Evolutionary conservation across 768 basidiomycete genomes (phyloP), one percentile per base, ranked within the genome.

Genomic region (Gloeostereum incarnatum): DNA sequence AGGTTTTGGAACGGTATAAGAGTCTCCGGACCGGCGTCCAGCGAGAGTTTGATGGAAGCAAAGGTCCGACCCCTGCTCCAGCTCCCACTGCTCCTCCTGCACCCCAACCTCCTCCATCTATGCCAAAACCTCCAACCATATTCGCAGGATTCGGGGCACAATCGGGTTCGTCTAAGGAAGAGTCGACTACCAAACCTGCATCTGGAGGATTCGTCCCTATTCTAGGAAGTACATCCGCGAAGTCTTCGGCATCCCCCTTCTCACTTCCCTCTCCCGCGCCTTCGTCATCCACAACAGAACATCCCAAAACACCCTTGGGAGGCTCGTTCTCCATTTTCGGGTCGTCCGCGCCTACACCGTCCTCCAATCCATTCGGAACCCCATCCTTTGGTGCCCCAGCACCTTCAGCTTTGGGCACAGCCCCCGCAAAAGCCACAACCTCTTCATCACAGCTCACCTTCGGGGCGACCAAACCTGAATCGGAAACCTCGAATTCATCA

Each of bases 1-100:
- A 60, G 21, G 41, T 79, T 4, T 46, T 81, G 6, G 71, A 76
- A 42, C 66, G 65, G 30, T 88, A 88, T 57, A 77, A 66, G 49
- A 60, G 59, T 13, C 50, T 75, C 17, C 73, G 85, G 4, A 53
- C 62, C 20, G 60, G 65, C 24, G 67, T 77, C 7, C 73, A 78
- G 52, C 67, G 68, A 34, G 72, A 78, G 17, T 77, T 66, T 44
- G 74, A 82, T 34, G 42, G 38, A 23, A 55, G 16, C 33, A 34
- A n/a, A 9, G 11, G n/a, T 34, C 24, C 57, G 18, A 20, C 36
- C 24, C 35, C 48, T 17, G 11, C 37, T 18, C 46, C 48, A 27
- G 20, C 41, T 25, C 40, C 43, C 23, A 38, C 23, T 29, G 25
- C 21, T 14, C 34, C 29, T 31, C 9, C 26, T 19, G 31, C 33